phyloP scores from a whole-genome alignment of 768 basidiomycete genomes.

The Hirschioporus abietinus region DNA sequence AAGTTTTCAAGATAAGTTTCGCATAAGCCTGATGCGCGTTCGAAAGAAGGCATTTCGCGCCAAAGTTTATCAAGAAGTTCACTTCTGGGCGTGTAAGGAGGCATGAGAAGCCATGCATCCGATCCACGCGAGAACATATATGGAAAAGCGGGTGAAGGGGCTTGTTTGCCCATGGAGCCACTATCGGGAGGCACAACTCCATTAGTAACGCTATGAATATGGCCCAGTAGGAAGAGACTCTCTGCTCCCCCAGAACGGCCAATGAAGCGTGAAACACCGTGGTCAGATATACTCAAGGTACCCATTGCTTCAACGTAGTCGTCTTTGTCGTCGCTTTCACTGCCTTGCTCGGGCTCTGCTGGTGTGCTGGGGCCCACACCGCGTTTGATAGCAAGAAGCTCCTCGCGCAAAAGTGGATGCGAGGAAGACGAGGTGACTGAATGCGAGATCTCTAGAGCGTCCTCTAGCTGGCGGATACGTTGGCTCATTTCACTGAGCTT shows the following conservation, averaged over 20 bases:
- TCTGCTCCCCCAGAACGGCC: constrained; percentile 74
- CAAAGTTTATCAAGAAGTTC: background rate
- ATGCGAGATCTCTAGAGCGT: constrained; percentile 46
- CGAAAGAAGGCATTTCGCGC: constrained; percentile 33
- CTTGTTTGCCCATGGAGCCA: background rate
- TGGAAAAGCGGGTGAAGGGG: background rate
- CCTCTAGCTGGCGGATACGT: constrained; percentile 60
- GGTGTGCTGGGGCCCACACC: background rate
- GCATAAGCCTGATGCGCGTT: constrained; percentile 59
- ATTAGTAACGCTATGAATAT: background rate
- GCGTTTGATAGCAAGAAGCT: constrained; percentile 33
- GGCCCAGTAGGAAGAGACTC: constrained; percentile 12
- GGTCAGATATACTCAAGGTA: constrained; percentile 64
- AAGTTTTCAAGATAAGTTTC: constrained; percentile 64
- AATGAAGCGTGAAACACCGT: constrained; percentile 66
- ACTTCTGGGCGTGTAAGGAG: background rate
- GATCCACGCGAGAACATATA: background rate
- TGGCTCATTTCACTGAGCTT: constrained; percentile 57
- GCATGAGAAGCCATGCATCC: background rate
- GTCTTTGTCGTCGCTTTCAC: background rate
- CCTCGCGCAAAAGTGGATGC: constrained; percentile 56
- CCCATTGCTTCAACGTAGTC: constrained; percentile 59
- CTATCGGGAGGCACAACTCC: background rate
- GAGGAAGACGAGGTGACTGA: constrained; percentile 45
- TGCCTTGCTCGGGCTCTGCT: background rate